Conservation (phyloP, 2,329 filamentous ascomycete genomes). For the Fusarium sp. region DNA sequence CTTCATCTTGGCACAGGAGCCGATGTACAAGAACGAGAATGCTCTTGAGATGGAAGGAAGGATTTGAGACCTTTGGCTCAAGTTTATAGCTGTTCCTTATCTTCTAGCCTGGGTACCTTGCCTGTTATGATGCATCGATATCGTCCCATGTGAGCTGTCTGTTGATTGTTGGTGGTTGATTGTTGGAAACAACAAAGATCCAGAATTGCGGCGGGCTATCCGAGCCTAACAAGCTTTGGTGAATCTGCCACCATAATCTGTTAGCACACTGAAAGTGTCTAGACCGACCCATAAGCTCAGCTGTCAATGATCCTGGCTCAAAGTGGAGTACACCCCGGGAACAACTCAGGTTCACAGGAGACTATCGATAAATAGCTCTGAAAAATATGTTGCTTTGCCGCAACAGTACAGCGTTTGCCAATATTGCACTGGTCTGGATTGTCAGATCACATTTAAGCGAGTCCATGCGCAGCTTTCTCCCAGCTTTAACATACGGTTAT, state of each 20-base stretch:
- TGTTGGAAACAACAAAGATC: not conserved
- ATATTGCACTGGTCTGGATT: not conserved
- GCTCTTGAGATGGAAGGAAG: not conserved
- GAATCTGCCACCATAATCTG: not conserved
- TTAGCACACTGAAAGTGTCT: not conserved
- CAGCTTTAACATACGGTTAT: not conserved
- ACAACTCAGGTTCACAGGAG: not conserved
- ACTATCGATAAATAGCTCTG: not conserved
- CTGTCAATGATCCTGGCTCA: not conserved
- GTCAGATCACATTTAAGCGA: not conserved
- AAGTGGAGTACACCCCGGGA: not conserved
- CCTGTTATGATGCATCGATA: not conserved
- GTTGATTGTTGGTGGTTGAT: not conserved
- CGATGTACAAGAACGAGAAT: not conserved
- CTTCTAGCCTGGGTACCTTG: accelerated
- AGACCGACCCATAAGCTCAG: not conserved
- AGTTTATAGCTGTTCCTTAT: not conserved
- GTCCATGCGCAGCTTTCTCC: not conserved
- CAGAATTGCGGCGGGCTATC: not conserved
- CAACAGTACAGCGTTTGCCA: not conserved
- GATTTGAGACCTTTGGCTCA: not conserved
- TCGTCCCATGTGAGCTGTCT: not conserved
- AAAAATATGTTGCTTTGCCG: not conserved
- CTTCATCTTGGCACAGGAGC: not conserved
- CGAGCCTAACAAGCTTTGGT: not conserved